Evolutionary conservation across 345 rosid species (phyloP).

Genomic region (Limnanthes douglasii): DNA sequence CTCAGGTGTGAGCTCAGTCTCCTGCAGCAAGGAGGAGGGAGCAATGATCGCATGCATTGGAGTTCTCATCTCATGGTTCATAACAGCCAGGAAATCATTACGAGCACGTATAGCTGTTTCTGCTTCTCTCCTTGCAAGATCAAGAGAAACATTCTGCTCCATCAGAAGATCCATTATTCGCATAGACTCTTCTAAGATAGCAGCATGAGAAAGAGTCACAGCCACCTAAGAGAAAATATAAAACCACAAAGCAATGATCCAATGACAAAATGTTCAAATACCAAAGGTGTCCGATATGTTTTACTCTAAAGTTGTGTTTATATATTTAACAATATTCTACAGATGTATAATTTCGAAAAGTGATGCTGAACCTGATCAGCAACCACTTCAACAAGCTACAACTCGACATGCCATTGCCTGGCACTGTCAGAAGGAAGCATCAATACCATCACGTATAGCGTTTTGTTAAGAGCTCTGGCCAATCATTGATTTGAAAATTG

Average conservation of each 20-base stretch:
- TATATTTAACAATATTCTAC: too few relatives aligned
- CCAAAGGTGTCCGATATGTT: too few relatives aligned
- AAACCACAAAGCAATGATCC: too few relatives aligned
- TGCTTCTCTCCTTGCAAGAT: conserved; percentile 85
- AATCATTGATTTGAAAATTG: conserved; percentile 88
- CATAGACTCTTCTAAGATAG: conserved; percentile 95
- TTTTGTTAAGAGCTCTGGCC: conserved; percentile 98
- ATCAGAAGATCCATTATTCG: conserved; percentile 93
- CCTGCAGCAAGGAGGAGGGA: conserved; percentile 88
- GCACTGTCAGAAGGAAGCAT: conserved; percentile 99
- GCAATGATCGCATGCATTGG: conserved; percentile 99
- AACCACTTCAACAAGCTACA: conserved; percentile 98
- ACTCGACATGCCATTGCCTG: conserved; percentile 94
- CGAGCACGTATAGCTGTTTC: conserved; percentile 95
- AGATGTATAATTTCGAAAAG: too few relatives aligned
- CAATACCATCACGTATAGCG: conserved; percentile 94
- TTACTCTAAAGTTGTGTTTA: too few relatives aligned
- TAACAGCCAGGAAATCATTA: conserved; percentile 94
- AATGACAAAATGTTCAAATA: too few relatives aligned
- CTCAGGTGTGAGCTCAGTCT: conserved; percentile 86
- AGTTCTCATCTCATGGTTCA: conserved; percentile 99
- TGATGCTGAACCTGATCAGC: conserved; percentile 99
- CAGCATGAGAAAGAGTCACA: conserved; percentile 96
- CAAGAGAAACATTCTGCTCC: conserved; percentile 94
- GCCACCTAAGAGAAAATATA: conserved; percentile 53